A percentile compares a stretch with the other conserved stretches of the same genome.
Conservation (phyloP, 2,329 filamentous ascomycete genomes). For the Diaporthe ampelina region DNA sequence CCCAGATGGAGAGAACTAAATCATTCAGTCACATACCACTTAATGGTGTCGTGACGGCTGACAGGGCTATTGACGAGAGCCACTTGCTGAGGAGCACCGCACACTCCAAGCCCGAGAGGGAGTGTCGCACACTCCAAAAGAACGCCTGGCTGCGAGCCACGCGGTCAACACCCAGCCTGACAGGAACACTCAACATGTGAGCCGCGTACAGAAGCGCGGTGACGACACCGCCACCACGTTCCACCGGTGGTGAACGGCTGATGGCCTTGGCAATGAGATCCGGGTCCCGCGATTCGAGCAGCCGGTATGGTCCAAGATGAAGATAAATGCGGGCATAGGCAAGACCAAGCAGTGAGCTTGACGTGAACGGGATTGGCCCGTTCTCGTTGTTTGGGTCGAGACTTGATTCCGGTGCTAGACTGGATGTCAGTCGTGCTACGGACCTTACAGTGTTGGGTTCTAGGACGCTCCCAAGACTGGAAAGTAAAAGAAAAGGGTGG, state of each 20-base stretch:
- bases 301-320: conserved; percentile 58
- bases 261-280: conserved; percentile 56
- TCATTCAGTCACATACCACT: conserved; percentile 6
- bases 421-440: no score
- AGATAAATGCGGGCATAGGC: conserved; percentile 62
- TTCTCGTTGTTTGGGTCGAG: conserved; percentile 58
- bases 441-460: no score
- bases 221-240: conserved; percentile 62
- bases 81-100: conserved; percentile 67
- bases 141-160: conserved; percentile 69
- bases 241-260: conserved; percentile 54
- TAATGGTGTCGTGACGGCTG: conserved; percentile 26
- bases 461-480: no score
- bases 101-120: conserved; percentile 67
- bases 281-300: conserved; percentile 60
- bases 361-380: conserved; percentile 58
- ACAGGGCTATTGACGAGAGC: conserved; percentile 51
- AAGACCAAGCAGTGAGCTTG: conserved; percentile 59
- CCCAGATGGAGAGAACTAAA: not conserved
- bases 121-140: conserved; percentile 71
- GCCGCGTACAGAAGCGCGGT: conserved; percentile 66
- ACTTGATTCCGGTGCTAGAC: conserved; percentile 51
- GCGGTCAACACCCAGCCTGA: conserved; percentile 66
- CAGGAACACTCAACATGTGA: conserved; percentile 68
- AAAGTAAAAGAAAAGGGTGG: no score